Conservation (phyloP, 495 filamentous ascomycete species). For the Glonium stellatum region DNA sequence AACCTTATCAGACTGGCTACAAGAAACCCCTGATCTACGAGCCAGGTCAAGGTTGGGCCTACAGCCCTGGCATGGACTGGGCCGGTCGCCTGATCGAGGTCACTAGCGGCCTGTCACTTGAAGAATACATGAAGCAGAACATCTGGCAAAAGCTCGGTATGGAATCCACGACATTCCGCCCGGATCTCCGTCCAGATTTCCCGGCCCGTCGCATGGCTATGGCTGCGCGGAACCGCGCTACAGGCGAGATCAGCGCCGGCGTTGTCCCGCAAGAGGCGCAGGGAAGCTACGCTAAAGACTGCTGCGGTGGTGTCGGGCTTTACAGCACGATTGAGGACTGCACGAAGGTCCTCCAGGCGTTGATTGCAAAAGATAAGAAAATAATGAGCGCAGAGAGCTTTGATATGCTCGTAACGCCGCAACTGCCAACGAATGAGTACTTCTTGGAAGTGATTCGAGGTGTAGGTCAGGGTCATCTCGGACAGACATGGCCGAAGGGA, state of each 20-base stretch:
- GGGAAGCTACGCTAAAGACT: constrained; percentile 23
- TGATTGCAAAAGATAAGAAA: constrained; percentile 42
- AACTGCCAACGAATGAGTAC: constrained; percentile 11
- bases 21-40: constrained; percentile 31
- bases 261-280: constrained; percentile 11
- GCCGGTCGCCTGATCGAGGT: constrained; percentile 20
- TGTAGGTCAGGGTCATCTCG: constrained; percentile 12
- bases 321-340: constrained; percentile 45
- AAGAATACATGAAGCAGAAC: constrained; percentile 41
- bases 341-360: constrained; percentile 43
- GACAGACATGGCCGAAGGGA: constrained; percentile 17
- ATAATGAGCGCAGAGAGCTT: constrained; percentile 40
- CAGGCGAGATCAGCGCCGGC: constrained; percentile 9
- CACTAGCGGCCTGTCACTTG: constrained; percentile 26
- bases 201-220: constrained; percentile 3
- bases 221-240: constrained; percentile 33
- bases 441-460: constrained; percentile 16
- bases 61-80: constrained; percentile 29
- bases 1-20: background rate
- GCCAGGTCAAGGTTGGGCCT: constrained; percentile 32
- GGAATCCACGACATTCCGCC: constrained; percentile 39
- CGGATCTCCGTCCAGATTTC: constrained; percentile 34
- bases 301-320: constrained; percentile 49
- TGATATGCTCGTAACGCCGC: constrained; percentile 44
- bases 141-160: constrained; percentile 45